Base-by-base conservation (phyloP, 352 stramenopile genomes). In the Blastocystis sp. region DNA sequence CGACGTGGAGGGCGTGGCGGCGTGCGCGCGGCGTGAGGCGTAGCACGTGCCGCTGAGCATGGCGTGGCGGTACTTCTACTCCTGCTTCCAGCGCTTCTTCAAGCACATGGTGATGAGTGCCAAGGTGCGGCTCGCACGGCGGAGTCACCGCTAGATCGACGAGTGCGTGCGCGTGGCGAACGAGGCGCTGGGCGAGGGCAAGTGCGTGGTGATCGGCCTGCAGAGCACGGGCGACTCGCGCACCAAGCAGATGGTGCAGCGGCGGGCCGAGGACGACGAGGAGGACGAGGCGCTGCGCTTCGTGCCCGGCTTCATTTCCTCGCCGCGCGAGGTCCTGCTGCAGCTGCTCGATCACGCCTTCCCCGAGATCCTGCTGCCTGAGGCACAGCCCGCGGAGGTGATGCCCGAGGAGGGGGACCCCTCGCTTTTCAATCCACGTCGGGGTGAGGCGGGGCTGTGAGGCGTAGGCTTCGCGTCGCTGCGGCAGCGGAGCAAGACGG, bases 141-240 rank as follows among this genome's bases (percentile, higher is more conserved):
- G 2, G 14, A 4, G 10, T 77, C 10, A 23, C 17, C 3, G 11
- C 1, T 45, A 87, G 77, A 77, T 87, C 48, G 48, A 9, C 34
- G 56, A 87, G n/a, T 87, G 77, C 45, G 53, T 87, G 2, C 17
- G 43, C 14, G 14, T 74, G 19, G 45, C 65, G 10, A 87, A 87
- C 2, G 23, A 69, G 19, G 62, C 77, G 14, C 7, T 87, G 9
- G 52, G 5, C 2, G 43, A 89, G 1, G 90, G 90, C 62, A 86
- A 91, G 78, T 91, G 79, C 80, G 90, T 93, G 38, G 90, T 95
- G 5, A 93, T 95, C 86, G 92, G 92, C 53, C 89, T 95, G 19
- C 92, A 94, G 89, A 91, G 90, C 21, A 94, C 92, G 28, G 92
- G 92, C 62, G 91, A 93, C 60, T 89, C 91, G 11, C 86, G 89